Percentiles rank a stretch among this genome's conserved stretches.
Conservation (phyloP, 441 rosid species). For the Isatis lusitanica region DNA sequence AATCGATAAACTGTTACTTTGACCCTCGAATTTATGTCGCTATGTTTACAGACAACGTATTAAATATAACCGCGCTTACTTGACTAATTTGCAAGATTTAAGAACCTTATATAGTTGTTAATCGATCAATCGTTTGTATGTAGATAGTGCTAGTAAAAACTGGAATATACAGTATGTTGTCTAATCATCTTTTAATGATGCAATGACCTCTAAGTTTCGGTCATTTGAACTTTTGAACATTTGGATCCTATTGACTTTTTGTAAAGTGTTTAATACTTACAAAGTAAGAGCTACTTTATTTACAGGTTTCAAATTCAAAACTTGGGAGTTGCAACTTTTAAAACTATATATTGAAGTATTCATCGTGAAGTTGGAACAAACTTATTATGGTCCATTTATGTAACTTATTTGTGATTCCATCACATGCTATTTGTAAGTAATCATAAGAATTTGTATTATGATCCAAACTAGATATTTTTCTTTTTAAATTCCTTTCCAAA, state of each 20-base stretch:
- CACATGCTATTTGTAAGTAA: not conserved
- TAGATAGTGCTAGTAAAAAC: not conserved
- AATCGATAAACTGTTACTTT: not conserved
- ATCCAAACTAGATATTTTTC: not conserved
- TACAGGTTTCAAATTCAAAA: constrained; percentile 28
- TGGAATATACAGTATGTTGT: not conserved
- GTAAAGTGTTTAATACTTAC: constrained; percentile 18
- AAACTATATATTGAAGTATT: not conserved
- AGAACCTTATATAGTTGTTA: not conserved
- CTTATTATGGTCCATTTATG: not conserved
- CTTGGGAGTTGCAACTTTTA: constrained; percentile 30
- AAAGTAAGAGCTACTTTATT: constrained; percentile 18
- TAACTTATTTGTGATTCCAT: not conserved
- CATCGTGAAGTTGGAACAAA: constrained; percentile 18
- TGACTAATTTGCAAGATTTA: not conserved
- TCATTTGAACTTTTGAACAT: constrained; percentile 12
- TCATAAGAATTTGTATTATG: not conserved
- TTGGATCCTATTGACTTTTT: constrained; percentile 13
- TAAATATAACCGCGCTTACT: constrained; percentile 1
- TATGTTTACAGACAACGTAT: not conserved
- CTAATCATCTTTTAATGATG: constrained; percentile 22
- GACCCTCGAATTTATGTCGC: constrained; percentile 7
- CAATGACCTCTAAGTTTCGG: constrained; percentile 14
- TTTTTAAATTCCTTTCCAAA: not conserved
- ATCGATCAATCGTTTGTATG: not conserved